Base-by-base conservation (phyloP, 2,329 filamentous ascomycete genomes). In the Ceratocystis lukuohia region DNA sequence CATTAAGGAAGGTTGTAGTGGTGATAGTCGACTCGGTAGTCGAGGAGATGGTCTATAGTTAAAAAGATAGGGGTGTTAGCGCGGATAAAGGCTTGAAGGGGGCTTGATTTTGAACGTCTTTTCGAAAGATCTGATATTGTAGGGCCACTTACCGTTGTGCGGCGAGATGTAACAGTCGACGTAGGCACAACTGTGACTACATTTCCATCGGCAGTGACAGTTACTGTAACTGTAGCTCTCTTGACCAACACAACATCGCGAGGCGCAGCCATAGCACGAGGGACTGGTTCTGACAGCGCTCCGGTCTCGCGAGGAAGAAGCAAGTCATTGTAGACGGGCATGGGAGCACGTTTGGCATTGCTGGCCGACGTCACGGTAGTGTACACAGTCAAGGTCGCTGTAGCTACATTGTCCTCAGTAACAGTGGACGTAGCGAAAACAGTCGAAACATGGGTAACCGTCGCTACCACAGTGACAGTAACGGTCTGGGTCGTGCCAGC, bases 351-450 rank as follows among this genome's bases (percentile, higher is more conserved):
- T 71, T 74, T 76, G 69, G 72, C 68, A 65, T 76, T 74, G 53
- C 22, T 57, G 12, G 53, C 53, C 48, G 72, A 62, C 8, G 76
- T 77, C 2, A 71, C 72, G 0, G 76, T 77, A 62, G 71, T 70
- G 59, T 73, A 77, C 56, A 74, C 70, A 28, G 72, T 75, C 53
- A 67, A 71, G 7, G 76, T 77, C 45, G 76, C 75, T 12, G 74
- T 76, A 5, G 74, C 71, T 44, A 71, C 71, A 63, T 74, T 72
- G 65, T 69, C 72, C 66, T 70, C 73, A 63, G 76, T 77, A 65
- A 77, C 72, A 65, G 75, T 77, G 22, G 69, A 71, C 45, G 76
- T 78, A 61, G 70, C 69, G 68, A 76, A 75, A 56, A 69, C 69
- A 61, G 75, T 77, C 12, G 75, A 76, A 25, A 76, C 70, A 62